Conservation (phyloP, 1,284 basidiomycete genomes). For the Ustilago sp. region DNA sequence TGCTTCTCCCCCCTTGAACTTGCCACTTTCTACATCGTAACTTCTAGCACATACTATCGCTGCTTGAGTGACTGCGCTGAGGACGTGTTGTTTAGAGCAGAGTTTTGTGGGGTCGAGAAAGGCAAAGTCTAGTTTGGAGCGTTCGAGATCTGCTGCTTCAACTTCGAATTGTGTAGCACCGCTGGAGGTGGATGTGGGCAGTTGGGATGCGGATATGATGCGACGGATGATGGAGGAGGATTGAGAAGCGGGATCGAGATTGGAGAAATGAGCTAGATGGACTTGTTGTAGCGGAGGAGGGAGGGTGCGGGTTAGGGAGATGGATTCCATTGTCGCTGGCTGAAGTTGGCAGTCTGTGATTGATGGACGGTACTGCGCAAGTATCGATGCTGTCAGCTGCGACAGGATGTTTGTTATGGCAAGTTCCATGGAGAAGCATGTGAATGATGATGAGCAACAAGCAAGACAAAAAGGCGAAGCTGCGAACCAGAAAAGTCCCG, state of each 20-base stretch:
- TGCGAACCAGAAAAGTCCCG: no score
- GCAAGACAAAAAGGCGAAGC: no score
- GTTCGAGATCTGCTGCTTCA: constrained; percentile 25
- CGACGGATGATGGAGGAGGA: constrained; percentile 39
- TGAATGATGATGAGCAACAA: no score
- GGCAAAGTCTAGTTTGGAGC: constrained; percentile 43
- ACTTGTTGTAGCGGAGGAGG: constrained; percentile 32
- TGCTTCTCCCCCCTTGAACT: constrained; percentile 36
- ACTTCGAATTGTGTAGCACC: constrained; percentile 22
- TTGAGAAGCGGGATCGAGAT: constrained; percentile 36
- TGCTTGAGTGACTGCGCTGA: constrained; percentile 44
- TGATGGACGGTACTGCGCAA: no score
- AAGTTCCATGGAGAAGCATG: no score
- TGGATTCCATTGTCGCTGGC: constrained; percentile 34
- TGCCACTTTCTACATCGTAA: constrained; percentile 17
- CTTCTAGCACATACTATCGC: constrained; percentile 40
- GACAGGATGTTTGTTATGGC: no score
- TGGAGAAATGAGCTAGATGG: constrained; percentile 46
- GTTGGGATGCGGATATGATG: constrained; percentile 47
- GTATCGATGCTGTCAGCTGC: no score
- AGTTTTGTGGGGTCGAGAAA: constrained; percentile 51
- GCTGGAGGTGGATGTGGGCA: constrained; percentile 8
- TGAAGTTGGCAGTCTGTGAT: no score
- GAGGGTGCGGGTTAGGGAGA: constrained; percentile 28
- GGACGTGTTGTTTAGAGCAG: constrained; percentile 41